Evolutionary conservation across 192 early-diverging fungal genomes (phyloP).

Genomic region (Powellomyces hirtus): DNA sequence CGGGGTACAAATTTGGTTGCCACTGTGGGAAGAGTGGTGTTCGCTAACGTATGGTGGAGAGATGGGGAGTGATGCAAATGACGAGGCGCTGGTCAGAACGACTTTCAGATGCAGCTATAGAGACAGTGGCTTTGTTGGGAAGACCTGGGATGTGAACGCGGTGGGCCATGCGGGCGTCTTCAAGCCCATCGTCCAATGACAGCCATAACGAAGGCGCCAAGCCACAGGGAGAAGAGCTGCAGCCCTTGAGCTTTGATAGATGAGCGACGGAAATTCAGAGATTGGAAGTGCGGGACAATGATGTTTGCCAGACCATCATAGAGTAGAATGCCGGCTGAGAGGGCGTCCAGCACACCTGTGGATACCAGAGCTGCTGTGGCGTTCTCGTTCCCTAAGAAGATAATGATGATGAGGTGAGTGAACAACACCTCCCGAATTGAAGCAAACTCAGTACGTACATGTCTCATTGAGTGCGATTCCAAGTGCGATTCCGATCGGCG

Average conservation of each 20-base stretch:
- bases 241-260: slow-evolving; percentile 31
- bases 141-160: too few species aligned
- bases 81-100: too few species aligned
- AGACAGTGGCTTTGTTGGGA: too few species aligned
- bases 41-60: too few species aligned
- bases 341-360: slow-evolving; percentile 74
- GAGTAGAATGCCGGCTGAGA: slow-evolving; percentile 79
- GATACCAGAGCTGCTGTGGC: slow-evolving; percentile 55
- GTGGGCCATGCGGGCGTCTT: too few species aligned
- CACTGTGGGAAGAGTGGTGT: too few species aligned
- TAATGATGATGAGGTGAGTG: not conserved
- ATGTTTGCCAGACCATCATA: slow-evolving; percentile 56
- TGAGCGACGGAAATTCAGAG: slow-evolving; percentile 39
- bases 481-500: slow-evolving; percentile 76
- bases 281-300: slow-evolving; percentile 20
- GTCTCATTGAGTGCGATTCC: slow-evolving; percentile 69
- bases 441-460: not conserved
- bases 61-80: too few species aligned
- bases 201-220: slow-evolving; percentile 74
- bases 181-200: slow-evolving; percentile 78
- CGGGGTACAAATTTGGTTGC: too few species aligned
- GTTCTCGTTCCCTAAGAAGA: slow-evolving; percentile 37
- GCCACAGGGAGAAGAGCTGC: slow-evolving; percentile 62
- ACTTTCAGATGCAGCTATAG: too few species aligned
- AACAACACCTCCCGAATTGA: not conserved